Conservation (phyloP, 1,139 yeast genomes). For the Saccharomycopsis hybrid region DNA sequence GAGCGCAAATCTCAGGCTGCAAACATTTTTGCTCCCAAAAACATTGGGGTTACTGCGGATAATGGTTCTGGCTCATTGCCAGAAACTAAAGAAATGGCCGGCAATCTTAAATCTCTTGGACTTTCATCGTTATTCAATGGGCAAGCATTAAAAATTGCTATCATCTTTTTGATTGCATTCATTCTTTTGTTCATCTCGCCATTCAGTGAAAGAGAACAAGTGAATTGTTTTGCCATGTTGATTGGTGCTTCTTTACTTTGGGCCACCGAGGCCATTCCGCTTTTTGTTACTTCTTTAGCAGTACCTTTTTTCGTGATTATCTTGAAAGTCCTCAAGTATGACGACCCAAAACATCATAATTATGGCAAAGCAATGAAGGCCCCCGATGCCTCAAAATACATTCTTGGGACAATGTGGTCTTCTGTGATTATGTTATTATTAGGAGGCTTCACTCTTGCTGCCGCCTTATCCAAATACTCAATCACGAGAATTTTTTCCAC, state of each 20-base stretch:
- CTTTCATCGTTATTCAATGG: constrained; percentile 32
- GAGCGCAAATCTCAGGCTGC: constrained; percentile 37
- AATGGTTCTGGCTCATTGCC: neutral
- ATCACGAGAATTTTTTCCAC: constrained; percentile 64
- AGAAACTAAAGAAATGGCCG: neutral
- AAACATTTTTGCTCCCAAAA: constrained; percentile 13
- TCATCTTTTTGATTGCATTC: constrained; percentile 41
- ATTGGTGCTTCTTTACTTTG: constrained; percentile 60
- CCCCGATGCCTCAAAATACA: constrained; percentile 46
- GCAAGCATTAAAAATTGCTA: constrained; percentile 36
- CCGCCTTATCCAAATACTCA: constrained; percentile 63
- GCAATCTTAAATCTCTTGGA: constrained; percentile 21
- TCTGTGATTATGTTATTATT: constrained; percentile 62
- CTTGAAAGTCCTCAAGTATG: constrained; percentile 49
- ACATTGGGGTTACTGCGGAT: neutral
- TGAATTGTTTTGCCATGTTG: constrained; percentile 61
- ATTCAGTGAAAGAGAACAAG: constrained; percentile 52
- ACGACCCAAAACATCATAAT: constrained; percentile 29
- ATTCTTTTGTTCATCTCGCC: constrained; percentile 47
- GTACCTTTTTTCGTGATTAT: constrained; percentile 54
- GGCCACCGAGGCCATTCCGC: constrained; percentile 70
- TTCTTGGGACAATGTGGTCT: constrained; percentile 64
- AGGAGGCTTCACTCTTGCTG: constrained; percentile 72
- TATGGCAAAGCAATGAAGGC: constrained; percentile 47
- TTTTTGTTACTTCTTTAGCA: constrained; percentile 58